These are phyloP conservation scores for Verruconis gallopava DNA, from an alignment of 2,329 filamentous ascomycete genomes.

Conservation along the genomic window DNA sequence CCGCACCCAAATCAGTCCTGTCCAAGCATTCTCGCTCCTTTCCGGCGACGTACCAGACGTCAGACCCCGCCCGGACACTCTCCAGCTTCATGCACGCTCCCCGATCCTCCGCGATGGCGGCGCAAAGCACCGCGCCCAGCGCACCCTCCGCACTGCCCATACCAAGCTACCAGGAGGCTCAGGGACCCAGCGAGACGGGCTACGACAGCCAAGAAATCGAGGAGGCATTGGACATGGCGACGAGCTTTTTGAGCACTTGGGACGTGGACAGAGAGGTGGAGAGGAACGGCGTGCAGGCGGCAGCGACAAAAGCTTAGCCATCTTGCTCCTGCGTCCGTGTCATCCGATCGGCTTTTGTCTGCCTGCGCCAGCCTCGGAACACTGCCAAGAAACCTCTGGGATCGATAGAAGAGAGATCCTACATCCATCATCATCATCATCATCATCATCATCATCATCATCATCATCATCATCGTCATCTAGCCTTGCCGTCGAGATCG, in stretches of 20 bases:
- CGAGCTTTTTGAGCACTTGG: background rate
- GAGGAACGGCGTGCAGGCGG: background rate
- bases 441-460: no score
- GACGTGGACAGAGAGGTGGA: background rate
- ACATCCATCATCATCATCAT: no score
- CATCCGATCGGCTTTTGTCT: no score
- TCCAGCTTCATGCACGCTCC: background rate
- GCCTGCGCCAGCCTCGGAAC: no score
- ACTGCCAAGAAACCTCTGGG: no score
- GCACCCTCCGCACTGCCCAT: background rate
- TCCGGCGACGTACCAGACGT: background rate
- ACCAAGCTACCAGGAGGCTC: background rate
- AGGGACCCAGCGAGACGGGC: background rate
- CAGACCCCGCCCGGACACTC: background rate
- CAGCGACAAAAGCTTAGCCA: no score
- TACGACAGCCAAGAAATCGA: background rate
- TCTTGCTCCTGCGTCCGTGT: no score
- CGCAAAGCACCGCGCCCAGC: background rate
- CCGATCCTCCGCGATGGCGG: background rate
- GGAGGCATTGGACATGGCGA: background rate
- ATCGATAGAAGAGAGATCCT: no score
- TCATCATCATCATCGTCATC: no score
- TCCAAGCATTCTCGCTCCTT: no score
- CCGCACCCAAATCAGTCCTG: no score
- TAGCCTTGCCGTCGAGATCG: no score